Conservation (phyloP, 495 filamentous ascomycete genomes). For the Neurospora sp. region DNA sequence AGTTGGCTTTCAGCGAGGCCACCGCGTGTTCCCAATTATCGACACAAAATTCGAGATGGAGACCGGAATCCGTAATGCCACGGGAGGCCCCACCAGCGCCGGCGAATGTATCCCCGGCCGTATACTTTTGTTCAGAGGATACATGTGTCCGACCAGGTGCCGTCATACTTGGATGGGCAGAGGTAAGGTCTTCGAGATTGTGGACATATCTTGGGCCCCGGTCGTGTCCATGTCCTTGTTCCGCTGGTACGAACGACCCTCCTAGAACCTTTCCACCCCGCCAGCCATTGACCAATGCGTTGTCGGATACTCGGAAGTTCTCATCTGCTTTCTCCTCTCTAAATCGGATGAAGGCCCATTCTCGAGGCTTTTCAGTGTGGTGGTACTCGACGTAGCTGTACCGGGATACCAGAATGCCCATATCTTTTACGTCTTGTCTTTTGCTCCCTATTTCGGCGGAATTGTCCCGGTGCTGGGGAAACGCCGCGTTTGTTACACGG, state of each 20-base stretch:
- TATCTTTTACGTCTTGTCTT: slow-evolving; percentile 12
- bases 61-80: slow-evolving; percentile 54
- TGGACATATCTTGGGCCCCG: background rate
- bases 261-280: slow-evolving; percentile 28
- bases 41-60: slow-evolving; percentile 50
- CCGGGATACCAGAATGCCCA: slow-evolving; percentile 29
- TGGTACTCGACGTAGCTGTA: slow-evolving; percentile 21
- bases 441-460: background rate
- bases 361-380: slow-evolving; percentile 13
- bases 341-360: slow-evolving; percentile 22
- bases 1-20: slow-evolving; percentile 51
- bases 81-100: slow-evolving; percentile 68
- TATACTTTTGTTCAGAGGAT: slow-evolving; percentile 37
- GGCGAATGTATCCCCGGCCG: slow-evolving; percentile 62
- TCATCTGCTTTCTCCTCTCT: slow-evolving; percentile 14
- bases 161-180: too few relatives aligned
- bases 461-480: slow-evolving; percentile 26
- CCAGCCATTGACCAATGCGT: slow-evolving; percentile 24
- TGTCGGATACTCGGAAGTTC: background rate
- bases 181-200: background rate
- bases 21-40: slow-evolving; percentile 50
- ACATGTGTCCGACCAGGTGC: background rate
- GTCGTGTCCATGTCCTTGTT: background rate
- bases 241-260: slow-evolving; percentile 21
- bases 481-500: slow-evolving; percentile 43